These are phyloP conservation scores for Aurifilum marmelostoma DNA, from an alignment of 2,329 filamentous ascomycete genomes.

Conservation along the genomic window DNA sequence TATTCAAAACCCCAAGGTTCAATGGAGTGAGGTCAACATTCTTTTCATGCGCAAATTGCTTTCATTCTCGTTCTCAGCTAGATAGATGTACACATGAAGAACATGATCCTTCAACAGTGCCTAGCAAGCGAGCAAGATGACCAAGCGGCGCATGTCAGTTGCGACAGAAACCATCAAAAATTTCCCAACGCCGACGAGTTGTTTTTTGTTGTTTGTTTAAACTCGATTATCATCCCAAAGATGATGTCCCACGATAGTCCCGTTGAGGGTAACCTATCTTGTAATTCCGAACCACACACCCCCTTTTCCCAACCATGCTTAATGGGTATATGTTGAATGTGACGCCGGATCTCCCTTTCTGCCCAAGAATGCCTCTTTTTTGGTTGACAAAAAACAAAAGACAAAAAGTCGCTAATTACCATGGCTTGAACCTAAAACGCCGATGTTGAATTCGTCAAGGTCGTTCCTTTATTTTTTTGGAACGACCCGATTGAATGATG, in stretches of 20 bases:
- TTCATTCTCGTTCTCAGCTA: background rate
- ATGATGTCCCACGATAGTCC: slow-evolving; percentile 25
- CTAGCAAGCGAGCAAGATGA: background rate
- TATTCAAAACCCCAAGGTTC: background rate
- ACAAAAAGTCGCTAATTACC: slow-evolving; percentile 29
- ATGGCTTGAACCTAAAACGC: slow-evolving; percentile 47
- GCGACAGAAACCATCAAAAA: slow-evolving; percentile 15
- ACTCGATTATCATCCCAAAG: slow-evolving; percentile 18
- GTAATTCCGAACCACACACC: slow-evolving; percentile 22
- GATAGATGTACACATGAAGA: background rate
- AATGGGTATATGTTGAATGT: slow-evolving; percentile 33
- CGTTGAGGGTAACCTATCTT: slow-evolving; percentile 30
- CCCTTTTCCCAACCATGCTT: slow-evolving; percentile 29
- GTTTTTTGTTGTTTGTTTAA: slow-evolving; percentile 17
- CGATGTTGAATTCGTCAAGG: slow-evolving; percentile 61
- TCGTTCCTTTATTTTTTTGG: background rate
- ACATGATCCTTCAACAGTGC: background rate
- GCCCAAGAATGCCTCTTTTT: slow-evolving; percentile 27
- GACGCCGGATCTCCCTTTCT: slow-evolving; percentile 26
- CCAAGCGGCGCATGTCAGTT: background rate
- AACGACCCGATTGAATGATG: slow-evolving; percentile 38
- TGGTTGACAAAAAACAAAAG: slow-evolving; percentile 28
- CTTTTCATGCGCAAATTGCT: background rate
- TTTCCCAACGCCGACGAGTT: slow-evolving; percentile 25
- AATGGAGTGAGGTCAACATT: background rate